Conservation (phyloP, 2,329 filamentous ascomycete species). For the Fusarium cicatricum region DNA sequence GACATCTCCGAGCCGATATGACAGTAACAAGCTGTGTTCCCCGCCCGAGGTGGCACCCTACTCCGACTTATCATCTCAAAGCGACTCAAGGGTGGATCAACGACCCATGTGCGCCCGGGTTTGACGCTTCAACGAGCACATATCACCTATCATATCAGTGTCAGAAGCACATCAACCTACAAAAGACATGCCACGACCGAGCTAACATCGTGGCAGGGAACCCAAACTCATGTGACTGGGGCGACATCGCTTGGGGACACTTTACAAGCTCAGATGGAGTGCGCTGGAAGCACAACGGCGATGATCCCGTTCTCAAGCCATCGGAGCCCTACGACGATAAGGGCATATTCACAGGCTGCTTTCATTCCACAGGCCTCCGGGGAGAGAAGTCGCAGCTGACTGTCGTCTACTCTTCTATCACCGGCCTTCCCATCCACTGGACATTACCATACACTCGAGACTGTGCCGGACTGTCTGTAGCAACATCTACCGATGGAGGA, state of each 20-base stretch:
- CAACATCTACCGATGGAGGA: slow-evolving; percentile 49
- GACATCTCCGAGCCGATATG: slow-evolving; percentile 1
- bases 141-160: slow-evolving; percentile 41
- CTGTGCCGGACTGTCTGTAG: slow-evolving; percentile 53
- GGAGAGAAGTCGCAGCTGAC: slow-evolving; percentile 49
- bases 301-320: slow-evolving; percentile 46
- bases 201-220: slow-evolving; percentile 42
- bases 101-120: slow-evolving; percentile 37
- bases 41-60: slow-evolving; percentile 26
- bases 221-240: slow-evolving; percentile 49
- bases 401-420: slow-evolving; percentile 48
- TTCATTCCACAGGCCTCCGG: slow-evolving; percentile 56
- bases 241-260: slow-evolving; percentile 58
- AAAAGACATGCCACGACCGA: too few relatives aligned
- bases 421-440: slow-evolving; percentile 48
- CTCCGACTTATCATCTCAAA: slow-evolving; percentile 35
- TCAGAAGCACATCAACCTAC: not conserved
- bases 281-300: slow-evolving; percentile 54
- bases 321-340: slow-evolving; percentile 56
- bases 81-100: slow-evolving; percentile 38
- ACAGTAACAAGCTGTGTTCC: slow-evolving; percentile 10
- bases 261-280: slow-evolving; percentile 53
- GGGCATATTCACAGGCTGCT: slow-evolving; percentile 62
- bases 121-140: slow-evolving; percentile 30
- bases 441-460: slow-evolving; percentile 50